phyloP scores from a whole-genome alignment of 83 land plant species.

The Picea engelmannii region DNA sequence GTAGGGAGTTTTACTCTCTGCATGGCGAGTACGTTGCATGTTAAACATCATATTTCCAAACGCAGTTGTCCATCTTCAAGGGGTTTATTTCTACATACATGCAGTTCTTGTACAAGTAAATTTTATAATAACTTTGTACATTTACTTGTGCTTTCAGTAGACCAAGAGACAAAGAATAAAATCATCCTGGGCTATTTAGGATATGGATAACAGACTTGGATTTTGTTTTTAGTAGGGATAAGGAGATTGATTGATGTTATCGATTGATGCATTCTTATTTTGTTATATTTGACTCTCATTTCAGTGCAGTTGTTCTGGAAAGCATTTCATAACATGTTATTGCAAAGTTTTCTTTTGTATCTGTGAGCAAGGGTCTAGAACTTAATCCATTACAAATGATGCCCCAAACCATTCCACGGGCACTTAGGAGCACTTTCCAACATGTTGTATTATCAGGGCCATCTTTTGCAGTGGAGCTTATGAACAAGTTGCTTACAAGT shows the following conservation, averaged over 20 bases:
- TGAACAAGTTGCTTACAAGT: constrained; percentile 89
- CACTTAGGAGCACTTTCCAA: constrained; percentile 82
- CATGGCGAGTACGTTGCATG: too few relatives aligned
- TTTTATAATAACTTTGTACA: constrained; percentile 3
- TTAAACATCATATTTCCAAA: too few relatives aligned
- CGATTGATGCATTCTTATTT: not conserved
- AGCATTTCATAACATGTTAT: constrained; percentile 74
- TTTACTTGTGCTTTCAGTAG: not conserved
- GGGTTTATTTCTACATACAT: constrained; percentile 86
- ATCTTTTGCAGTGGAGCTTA: constrained; percentile 89
- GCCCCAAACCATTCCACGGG: constrained; percentile 88
- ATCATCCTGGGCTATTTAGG: not conserved
- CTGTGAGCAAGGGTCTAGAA: constrained; percentile 94
- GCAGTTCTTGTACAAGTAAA: constrained; percentile 90
- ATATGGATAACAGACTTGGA: not conserved
- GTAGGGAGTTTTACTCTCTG: too few relatives aligned
- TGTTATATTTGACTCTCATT: constrained; percentile 45
- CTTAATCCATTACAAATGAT: constrained; percentile 85
- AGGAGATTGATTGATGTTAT: not conserved
- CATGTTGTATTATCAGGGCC: constrained; percentile 93
- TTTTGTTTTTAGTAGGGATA: not conserved
- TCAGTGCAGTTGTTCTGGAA: constrained; percentile 79
- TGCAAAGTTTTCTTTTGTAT: constrained; percentile 78
- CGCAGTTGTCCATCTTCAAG: constrained; percentile 25
- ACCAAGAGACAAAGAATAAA: not conserved